These are phyloP conservation scores for Benincasa hispida DNA, from an alignment of 306 rosid genomes.

Conservation along the genomic window DNA sequence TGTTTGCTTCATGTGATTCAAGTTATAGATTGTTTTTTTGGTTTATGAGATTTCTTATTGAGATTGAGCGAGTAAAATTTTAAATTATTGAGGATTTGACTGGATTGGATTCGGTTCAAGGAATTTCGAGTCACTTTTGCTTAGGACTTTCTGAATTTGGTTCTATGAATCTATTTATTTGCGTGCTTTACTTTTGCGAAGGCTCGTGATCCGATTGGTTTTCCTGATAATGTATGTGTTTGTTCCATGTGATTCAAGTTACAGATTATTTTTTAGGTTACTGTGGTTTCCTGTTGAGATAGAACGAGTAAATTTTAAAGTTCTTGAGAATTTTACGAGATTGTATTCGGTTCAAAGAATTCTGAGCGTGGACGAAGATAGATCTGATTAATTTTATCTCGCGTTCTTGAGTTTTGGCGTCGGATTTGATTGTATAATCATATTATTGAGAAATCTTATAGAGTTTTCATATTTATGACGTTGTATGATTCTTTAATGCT, in stretches of 20 bases:
- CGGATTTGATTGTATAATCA: not conserved
- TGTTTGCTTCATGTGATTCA: not conserved
- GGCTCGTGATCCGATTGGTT: not conserved
- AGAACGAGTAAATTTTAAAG: too few relatives aligned
- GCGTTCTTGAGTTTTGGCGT: not conserved
- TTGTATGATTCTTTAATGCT: constrained; percentile 1
- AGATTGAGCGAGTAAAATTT: not conserved
- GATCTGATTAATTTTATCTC: not conserved
- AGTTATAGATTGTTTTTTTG: not conserved
- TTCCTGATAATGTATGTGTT: not conserved
- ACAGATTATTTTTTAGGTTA: not conserved
- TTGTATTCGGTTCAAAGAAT: not conserved
- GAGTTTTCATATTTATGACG: not conserved
- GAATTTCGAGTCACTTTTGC: not conserved
- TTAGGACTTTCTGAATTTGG: not conserved
- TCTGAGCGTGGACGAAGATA: not conserved
- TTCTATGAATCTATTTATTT: not conserved
- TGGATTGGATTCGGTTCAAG: not conserved
- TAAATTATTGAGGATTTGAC: not conserved
- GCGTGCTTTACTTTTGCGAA: not conserved
- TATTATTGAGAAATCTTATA: not conserved
- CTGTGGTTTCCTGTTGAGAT: not conserved
- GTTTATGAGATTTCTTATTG: not conserved
- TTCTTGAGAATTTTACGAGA: not conserved
- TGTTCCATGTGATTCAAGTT: not conserved